Evolutionary conservation across 768 basidiomycete genomes (phyloP), one percentile per base, ranked within the genome.

Genomic region (Tricholomella constricta): DNA sequence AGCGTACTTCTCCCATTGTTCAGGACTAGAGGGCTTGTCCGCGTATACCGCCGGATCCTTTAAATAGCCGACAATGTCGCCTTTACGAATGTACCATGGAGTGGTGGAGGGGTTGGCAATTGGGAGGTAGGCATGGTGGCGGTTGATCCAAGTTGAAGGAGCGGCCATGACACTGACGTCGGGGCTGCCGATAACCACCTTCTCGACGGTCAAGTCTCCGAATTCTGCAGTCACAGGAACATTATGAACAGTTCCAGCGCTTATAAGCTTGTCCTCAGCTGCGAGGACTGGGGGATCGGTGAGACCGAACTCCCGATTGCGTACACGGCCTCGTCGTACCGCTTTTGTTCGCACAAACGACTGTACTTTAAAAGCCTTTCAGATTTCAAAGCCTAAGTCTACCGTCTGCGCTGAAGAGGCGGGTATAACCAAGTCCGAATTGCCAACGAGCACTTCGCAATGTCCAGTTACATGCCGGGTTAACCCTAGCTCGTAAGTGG

Each of bases 401-500:
- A 60, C 58, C 4, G 10, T 40, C 0, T 43, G n/a, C 0, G 60
- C 51, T 0, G 62, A 56, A 0, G 61, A 60, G 3, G 19, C 45
- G 10, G 45, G 45, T 4, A 47, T 47, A 31, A 34, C 22, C 6
- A 20, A 3, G 2, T 35, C 34, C 19, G 45, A 47, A n/a, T n/a
- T 3, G 2, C 45, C 22, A 3, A 47, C 32, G 10, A 12, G 1
- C 4, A 62, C 41, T 41, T 61, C 45, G 34, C 52, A 42, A 12
- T 58, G 48, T 1, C 57, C 61, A 1, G 40, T 22, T 0, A 49
- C 34, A 26, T 47, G 55, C 1, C 57, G 36, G 2, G 20, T 51
- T 2, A 47, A 10, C 4, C 32, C 32, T 7, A 47, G 15, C 22
- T 47, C 45, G 17, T 72, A 73, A 32, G 70, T 65, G 53, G 70